These are phyloP conservation scores for Epichloe gansuensis DNA, from an alignment of 2,329 filamentous ascomycete genomes.

Conservation along the genomic window DNA sequence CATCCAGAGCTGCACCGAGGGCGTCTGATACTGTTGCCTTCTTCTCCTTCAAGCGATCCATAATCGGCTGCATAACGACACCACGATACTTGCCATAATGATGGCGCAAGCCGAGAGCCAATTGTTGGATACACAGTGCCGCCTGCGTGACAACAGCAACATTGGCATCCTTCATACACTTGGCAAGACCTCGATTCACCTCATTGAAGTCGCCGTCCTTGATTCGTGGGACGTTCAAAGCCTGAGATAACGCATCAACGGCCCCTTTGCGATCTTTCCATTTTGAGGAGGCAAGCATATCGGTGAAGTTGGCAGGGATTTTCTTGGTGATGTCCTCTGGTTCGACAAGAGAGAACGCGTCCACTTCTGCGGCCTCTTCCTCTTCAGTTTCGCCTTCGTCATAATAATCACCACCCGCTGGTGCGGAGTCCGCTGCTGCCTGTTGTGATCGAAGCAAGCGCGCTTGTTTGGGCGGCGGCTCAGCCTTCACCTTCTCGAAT, in stretches of 20 bases:
- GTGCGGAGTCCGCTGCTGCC: slow-evolving; percentile 62
- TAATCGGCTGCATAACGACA: slow-evolving; percentile 72
- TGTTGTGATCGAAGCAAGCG: slow-evolving; percentile 80
- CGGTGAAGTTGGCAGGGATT: slow-evolving; percentile 68
- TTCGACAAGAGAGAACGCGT: slow-evolving; percentile 70
- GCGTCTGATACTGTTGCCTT: slow-evolving; percentile 83
- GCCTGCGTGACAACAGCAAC: slow-evolving; percentile 87
- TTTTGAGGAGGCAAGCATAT: slow-evolving; percentile 77
- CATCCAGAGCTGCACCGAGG: slow-evolving; percentile 70
- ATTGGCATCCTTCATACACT: slow-evolving; percentile 98
- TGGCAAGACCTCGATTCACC: slow-evolving; percentile 70
- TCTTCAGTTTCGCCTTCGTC: slow-evolving; percentile 44
- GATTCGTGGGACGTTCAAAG: slow-evolving; percentile 75
- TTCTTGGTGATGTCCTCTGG: slow-evolving; percentile 77
- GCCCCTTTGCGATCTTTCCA: slow-evolving; percentile 98
- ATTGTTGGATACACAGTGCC: slow-evolving; percentile 78
- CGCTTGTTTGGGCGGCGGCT: slow-evolving; percentile 79
- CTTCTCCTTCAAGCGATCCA: slow-evolving; percentile 96
- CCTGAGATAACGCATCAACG: slow-evolving; percentile 64
- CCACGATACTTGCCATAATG: slow-evolving; percentile 70
- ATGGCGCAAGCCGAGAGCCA: slow-evolving; percentile 74
- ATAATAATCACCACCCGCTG: slow-evolving; percentile 43
- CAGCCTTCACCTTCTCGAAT: slow-evolving; percentile 86
- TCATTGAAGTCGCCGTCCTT: slow-evolving; percentile 85
- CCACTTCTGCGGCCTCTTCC: slow-evolving; percentile 48